Percentiles rank a stretch among this genome's conserved stretches.
These are phyloP conservation scores for Trichoderma virens DNA, from an alignment of 495 filamentous ascomycete species.

Conservation along the genomic window DNA sequence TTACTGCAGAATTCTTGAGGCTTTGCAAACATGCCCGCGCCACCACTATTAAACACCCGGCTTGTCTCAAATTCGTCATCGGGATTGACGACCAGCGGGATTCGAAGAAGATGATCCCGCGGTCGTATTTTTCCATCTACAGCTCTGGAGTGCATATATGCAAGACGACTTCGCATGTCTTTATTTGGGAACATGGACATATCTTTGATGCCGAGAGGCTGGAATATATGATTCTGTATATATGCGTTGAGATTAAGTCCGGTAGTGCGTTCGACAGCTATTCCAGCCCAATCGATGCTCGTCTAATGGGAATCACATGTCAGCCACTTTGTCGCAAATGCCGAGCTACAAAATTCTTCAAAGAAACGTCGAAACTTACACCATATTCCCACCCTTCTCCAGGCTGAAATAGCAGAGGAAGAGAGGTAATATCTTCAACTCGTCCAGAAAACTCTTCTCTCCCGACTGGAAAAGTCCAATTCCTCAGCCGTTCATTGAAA, in stretches of 20 bases:
- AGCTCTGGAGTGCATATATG: slow-evolving; percentile 40
- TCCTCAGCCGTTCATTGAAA: slow-evolving; percentile 42
- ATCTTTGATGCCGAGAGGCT: slow-evolving; percentile 43
- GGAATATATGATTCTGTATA: slow-evolving; percentile 46
- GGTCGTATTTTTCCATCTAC: slow-evolving; percentile 31
- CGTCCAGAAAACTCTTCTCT: slow-evolving; percentile 47
- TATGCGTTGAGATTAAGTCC: slow-evolving; percentile 45
- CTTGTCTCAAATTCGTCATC: slow-evolving; percentile 21
- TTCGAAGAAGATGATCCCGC: slow-evolving; percentile 41
- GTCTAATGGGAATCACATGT: slow-evolving; percentile 24
- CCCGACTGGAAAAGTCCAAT: slow-evolving; percentile 39
- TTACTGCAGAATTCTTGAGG: slow-evolving; percentile 50
- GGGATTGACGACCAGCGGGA: slow-evolving; percentile 30
- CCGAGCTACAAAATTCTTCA: neutral
- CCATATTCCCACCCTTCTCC: slow-evolving; percentile 52
- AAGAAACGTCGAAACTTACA: slow-evolving; percentile 29
- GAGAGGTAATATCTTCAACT: slow-evolving; percentile 28
- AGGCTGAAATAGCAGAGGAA: slow-evolving; percentile 50
- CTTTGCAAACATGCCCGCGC: slow-evolving; percentile 47
- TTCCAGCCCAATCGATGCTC: slow-evolving; percentile 54
- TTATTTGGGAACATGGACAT: slow-evolving; percentile 47
- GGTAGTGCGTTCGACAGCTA: slow-evolving; percentile 46
- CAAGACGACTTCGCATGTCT: slow-evolving; percentile 43
- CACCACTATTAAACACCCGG: slow-evolving; percentile 44
- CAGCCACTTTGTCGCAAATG: neutral